Evolutionary conservation across 352 stramenopile species (phyloP).

Genomic region (Globisporangium sylvaticum): DNA sequence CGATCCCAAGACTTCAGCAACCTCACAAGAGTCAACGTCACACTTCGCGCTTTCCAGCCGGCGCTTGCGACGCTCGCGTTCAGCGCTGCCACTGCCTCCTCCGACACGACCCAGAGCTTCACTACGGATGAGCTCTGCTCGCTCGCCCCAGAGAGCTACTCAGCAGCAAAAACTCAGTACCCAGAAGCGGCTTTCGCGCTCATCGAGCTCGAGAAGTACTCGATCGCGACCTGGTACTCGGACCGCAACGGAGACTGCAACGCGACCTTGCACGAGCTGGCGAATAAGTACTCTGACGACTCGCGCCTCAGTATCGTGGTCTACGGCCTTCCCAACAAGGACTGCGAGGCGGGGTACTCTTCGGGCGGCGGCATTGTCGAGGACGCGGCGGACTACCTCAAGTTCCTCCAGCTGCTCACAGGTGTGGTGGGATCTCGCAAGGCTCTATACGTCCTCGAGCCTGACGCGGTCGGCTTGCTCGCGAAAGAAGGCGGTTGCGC

Average conservation of each 20-base stretch:
- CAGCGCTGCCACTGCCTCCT: background rate
- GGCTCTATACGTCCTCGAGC: slow-evolving; percentile 59
- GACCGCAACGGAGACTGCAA: background rate
- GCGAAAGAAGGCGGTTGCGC: slow-evolving; percentile 29
- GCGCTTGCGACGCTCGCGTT: background rate
- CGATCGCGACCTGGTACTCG: slow-evolving; percentile 1
- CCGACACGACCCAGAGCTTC: background rate
- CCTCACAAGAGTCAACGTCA: background rate
- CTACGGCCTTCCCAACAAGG: slow-evolving; percentile 67
- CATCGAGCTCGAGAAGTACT: slow-evolving; percentile 27
- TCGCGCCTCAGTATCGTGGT: slow-evolving; percentile 51
- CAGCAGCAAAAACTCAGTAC: background rate
- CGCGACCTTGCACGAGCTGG: background rate
- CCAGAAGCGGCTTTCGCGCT: slow-evolving; percentile 20
- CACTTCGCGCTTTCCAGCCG: background rate
- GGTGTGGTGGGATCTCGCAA: slow-evolving; percentile 39
- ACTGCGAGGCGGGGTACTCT: slow-evolving; percentile 54
- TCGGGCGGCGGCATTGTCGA: slow-evolving; percentile 23
- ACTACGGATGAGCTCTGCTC: background rate
- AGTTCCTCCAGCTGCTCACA: slow-evolving; percentile 45
- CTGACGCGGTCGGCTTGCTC: slow-evolving; percentile 51
- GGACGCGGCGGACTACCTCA: slow-evolving; percentile 33
- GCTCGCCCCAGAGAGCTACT: background rate
- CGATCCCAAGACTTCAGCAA: background rate
- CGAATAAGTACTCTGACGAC: slow-evolving; percentile 1